Base-by-base conservation (phyloP, 352 stramenopile genomes). In the Phytophthora fragariaefolia region DNA sequence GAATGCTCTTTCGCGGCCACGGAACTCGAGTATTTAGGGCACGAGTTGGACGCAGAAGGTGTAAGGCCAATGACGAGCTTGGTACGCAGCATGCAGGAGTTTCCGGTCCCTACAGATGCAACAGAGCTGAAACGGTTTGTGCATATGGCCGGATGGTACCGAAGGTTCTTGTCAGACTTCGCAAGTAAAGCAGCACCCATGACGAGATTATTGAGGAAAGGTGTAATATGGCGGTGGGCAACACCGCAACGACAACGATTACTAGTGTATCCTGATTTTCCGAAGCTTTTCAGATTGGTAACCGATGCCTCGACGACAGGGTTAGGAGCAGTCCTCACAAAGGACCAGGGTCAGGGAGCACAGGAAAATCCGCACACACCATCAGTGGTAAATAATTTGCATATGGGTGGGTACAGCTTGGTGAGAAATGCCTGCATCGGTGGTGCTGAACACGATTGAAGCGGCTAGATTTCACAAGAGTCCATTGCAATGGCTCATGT, bases 21-120 rank as follows among this genome's bases (percentile, higher is more conserved):
- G 32, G n/a, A 13, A 12, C 38, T 46, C 38, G 34, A 46, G 38
- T 23, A 46, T 23, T 23, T 40, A 5, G 18, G 63, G 64, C 69
- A 77, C 22, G 58, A 71, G 34, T 12, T 78, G 5, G 54, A 42
- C 17, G n/a, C 30, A 0, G 34, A 72, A 0, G 71, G 66, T 1
- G 38, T 74, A 7, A 23, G 53, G 10, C 50, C 56, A 12, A 55
- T 64, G 26, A 2, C 53, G 0, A 57, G 52, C 10, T 43, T 68
- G 12, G 15, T 71, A 7, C 23, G 62, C 2, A 61, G 50, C 2
- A 24, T 78, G 5, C 1, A 15, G 0, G 12, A 65, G 3, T 70
- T 38, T 20, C 55, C 64, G 1, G 55, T 43, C 4, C 66, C 71
- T 1, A 69, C 18, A n/a, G 55, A 73, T n/a, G 28, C 2, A 1